phyloP scores from a whole-genome alignment of 345 rosid species.

The Boechera stricta region DNA sequence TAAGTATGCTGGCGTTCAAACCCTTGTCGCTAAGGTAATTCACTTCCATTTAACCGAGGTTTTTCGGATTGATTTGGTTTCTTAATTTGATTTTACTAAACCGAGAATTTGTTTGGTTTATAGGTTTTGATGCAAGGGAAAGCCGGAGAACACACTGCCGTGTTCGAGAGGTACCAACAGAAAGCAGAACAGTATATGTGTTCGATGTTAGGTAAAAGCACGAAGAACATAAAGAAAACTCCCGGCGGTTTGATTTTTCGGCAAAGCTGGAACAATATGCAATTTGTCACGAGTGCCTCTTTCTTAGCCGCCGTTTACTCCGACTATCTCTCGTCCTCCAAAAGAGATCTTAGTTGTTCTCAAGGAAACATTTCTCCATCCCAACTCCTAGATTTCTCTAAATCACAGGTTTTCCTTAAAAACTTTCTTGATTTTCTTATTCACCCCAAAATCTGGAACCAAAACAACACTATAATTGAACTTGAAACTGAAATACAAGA shows the following conservation, averaged over 20 bases:
- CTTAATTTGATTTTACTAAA: slow-evolving; percentile 18
- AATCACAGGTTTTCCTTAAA: slow-evolving; percentile 67
- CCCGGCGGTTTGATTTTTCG: slow-evolving; percentile 92
- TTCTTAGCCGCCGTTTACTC: slow-evolving; percentile 75
- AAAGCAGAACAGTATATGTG: slow-evolving; percentile 92
- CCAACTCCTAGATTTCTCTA: slow-evolving; percentile 73
- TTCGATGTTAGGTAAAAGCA: slow-evolving; percentile 76
- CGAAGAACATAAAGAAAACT: slow-evolving; percentile 63
- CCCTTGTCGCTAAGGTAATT: slow-evolving; percentile 85
- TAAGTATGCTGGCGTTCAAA: slow-evolving; percentile 88
- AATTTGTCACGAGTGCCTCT: slow-evolving; percentile 82
- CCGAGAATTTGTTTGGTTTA: neutral
- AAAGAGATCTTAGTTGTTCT: slow-evolving; percentile 36
- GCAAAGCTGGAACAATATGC: slow-evolving; percentile 95
- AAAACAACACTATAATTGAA: neutral
- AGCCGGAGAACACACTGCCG: slow-evolving; percentile 61
- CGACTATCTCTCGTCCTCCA: slow-evolving; percentile 71
- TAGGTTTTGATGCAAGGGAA: slow-evolving; percentile 90
- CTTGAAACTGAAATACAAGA: neutral
- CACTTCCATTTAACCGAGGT: neutral
- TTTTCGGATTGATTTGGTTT: neutral
- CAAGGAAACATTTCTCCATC: slow-evolving; percentile 50
- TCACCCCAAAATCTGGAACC: neutral
- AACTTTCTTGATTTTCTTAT: neutral
- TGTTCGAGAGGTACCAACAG: slow-evolving; percentile 72